Conservation (phyloP, 192 early-diverging fungal species). For the Coemansia sp. region DNA sequence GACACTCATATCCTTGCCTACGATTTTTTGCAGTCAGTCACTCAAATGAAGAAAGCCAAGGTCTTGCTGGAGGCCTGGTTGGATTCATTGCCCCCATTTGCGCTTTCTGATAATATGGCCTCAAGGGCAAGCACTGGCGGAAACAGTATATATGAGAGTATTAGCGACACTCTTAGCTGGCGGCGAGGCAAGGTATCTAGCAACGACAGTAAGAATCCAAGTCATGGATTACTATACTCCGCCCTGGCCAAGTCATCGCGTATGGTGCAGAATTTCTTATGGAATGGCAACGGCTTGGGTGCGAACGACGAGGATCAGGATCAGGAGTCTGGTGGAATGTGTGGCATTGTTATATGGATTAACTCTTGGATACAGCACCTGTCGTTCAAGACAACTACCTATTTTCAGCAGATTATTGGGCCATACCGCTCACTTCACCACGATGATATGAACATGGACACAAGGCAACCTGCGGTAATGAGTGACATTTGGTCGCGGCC, state of each 20-base stretch:
- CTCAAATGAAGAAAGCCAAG: conserved; percentile 35
- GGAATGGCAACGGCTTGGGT: conserved; percentile 16
- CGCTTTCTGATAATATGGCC: background rate
- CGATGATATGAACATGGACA: conserved; percentile 18
- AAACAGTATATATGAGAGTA: conserved; percentile 19
- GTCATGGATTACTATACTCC: conserved; percentile 27
- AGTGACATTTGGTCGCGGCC: conserved; percentile 42
- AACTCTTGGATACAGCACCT: conserved; percentile 29
- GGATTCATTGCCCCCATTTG: conserved; percentile 14
- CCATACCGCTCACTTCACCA: conserved; percentile 37
- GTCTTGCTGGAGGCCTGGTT: conserved; percentile 31
- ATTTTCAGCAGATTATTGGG: conserved; percentile 48
- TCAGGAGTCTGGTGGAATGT: conserved; percentile 14
- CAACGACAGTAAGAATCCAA: conserved; percentile 1
- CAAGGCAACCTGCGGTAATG: conserved; percentile 22
- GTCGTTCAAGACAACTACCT: conserved; percentile 42
- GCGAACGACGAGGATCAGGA: conserved; percentile 10
- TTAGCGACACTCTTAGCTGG: conserved; percentile 13
- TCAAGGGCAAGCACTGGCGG: conserved; percentile 10
- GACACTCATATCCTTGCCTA: conserved; percentile 32
- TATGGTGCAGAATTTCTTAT: conserved; percentile 42
- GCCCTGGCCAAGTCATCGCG: conserved; percentile 49
- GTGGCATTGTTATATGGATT: conserved; percentile 34
- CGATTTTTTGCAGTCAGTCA: conserved; percentile 41
- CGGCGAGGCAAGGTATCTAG: conserved; percentile 12